Evolutionary conservation across 2,329 filamentous ascomycete species (phyloP), one percentile per base, ranked within the genome.

Genomic region (Aureobasidium sp.): DNA sequence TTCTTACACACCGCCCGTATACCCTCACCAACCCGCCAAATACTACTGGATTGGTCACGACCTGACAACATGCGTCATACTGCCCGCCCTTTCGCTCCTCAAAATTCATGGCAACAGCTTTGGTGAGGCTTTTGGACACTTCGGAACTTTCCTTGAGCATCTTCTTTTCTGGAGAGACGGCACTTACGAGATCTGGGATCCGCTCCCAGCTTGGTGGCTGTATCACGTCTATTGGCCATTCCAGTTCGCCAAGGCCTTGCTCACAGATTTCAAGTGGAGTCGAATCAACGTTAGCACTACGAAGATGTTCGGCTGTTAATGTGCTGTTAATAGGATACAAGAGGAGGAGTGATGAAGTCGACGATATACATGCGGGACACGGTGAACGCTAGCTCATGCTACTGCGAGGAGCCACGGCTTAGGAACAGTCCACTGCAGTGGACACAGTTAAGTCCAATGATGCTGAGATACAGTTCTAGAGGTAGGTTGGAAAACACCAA

Each of bases 1-100:
- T 5, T 61, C 59, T 7, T 39, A 37, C 29, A 59, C 64, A 62
- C 71, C 64, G 47, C 71, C 69, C 32, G 59, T 66, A 5, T 65
- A 53, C 39, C 66, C 68, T 14, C 34, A 61, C 4, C 63, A 32
- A n/a, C 65, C 53, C 8, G 64, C 66, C 62, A 70, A 60, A 1
- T 81, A 79, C 66, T 88, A 87, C 71, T 90, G 86, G 86, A 69
- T 86, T n/a, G 84, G 82, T 0, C 85, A 90, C 64, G 87, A 90
- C 61, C 59, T 89, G 0, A 74, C 86, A 1, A 76, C 78, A 1
- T 72, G 79, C 1, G 68, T 85, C 0, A 39, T 85, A 0, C 70
- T 79, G 0, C 83, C 81, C 0, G 63, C 82, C 0, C 65, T 79
- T 5, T 68, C 73, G 1, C 69, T 77, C 2, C n/a, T 79, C 11